Evolutionary conservation across 306 rosid species (phyloP).

Genomic region (Dryas drummondii): DNA sequence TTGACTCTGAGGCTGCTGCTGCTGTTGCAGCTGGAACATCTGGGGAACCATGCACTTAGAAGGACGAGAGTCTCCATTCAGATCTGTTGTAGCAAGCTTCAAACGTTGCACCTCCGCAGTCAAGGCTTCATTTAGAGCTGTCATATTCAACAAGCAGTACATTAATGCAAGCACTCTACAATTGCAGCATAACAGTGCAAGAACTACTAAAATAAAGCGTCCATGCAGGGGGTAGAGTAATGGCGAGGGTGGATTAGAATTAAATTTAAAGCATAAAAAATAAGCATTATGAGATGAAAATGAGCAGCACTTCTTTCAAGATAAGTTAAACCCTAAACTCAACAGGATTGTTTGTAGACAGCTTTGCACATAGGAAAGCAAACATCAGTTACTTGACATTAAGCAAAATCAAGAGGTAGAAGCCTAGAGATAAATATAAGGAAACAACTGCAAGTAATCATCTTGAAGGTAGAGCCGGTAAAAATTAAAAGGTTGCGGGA

Average conservation of each 20-base stretch:
- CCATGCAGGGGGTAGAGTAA: background rate
- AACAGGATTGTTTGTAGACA: background rate
- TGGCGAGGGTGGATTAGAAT: background rate
- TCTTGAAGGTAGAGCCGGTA: too few species aligned
- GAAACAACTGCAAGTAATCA: too few species aligned
- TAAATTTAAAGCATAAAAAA: background rate
- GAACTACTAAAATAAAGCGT: background rate
- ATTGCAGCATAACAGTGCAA: background rate
- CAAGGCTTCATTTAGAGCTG: slow-evolving; percentile 88
- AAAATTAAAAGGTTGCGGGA: too few species aligned
- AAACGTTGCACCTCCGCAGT: slow-evolving; percentile 92
- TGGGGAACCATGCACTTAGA: slow-evolving; percentile 54
- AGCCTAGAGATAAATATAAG: background rate
- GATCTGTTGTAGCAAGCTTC: slow-evolving; percentile 71
- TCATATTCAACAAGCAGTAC: slow-evolving; percentile 22
- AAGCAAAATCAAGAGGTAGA: background rate
- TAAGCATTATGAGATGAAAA: background rate
- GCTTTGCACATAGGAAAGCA: background rate
- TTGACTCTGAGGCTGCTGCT: slow-evolving; percentile 47
- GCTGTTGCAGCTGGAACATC: slow-evolving; percentile 60
- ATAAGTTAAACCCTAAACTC: background rate
- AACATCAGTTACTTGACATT: too few species aligned
- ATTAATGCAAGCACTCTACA: background rate
- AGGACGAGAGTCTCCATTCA: slow-evolving; percentile 58
- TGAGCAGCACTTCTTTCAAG: background rate